Conservation (phyloP, 495 filamentous ascomycete species). For the Pyronema domesticum region DNA sequence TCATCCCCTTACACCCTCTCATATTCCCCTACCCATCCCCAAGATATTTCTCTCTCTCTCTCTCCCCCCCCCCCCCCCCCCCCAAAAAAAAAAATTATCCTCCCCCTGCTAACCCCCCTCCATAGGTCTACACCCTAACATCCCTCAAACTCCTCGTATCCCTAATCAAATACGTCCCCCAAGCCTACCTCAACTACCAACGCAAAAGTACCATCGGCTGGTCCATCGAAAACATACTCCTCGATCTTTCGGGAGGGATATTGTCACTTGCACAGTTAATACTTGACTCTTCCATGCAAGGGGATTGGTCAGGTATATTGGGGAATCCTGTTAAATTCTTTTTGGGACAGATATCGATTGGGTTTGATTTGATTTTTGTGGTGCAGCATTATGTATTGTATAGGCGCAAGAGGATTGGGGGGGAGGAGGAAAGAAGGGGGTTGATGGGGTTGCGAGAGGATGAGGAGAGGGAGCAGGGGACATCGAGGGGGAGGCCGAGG, state of each 20-base stretch:
- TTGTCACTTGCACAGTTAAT: conserved; percentile 68
- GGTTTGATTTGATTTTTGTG: conserved; percentile 74
- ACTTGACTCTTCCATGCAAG: conserved; percentile 68
- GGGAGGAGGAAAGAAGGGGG: neutral
- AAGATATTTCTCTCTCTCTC: too few relatives aligned
- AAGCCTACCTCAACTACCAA: conserved; percentile 63
- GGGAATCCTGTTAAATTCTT: conserved; percentile 87
- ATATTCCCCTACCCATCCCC: too few relatives aligned
- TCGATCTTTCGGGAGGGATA: conserved; percentile 65
- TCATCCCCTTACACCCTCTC: too few relatives aligned
- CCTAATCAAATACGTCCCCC: conserved; percentile 79
- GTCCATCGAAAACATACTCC: conserved; percentile 68
- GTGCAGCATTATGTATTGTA: conserved; percentile 77
- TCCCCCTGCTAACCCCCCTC: too few relatives aligned
- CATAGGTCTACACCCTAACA: conserved; percentile 57
- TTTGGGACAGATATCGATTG: conserved; percentile 63
- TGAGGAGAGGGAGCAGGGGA: neutral
- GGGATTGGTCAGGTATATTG: conserved; percentile 43
- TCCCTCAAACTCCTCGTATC: conserved; percentile 83
- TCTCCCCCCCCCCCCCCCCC: too few relatives aligned
- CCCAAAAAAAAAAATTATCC: too few relatives aligned
- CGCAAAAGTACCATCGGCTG: conserved; percentile 72
- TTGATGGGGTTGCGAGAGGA: neutral
- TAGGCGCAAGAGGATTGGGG: conserved; percentile 11
- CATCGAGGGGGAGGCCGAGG: too few relatives aligned